Base-by-base conservation (phyloP, 2,329 filamentous ascomycete species). In the Stemphylium vesicarium region DNA sequence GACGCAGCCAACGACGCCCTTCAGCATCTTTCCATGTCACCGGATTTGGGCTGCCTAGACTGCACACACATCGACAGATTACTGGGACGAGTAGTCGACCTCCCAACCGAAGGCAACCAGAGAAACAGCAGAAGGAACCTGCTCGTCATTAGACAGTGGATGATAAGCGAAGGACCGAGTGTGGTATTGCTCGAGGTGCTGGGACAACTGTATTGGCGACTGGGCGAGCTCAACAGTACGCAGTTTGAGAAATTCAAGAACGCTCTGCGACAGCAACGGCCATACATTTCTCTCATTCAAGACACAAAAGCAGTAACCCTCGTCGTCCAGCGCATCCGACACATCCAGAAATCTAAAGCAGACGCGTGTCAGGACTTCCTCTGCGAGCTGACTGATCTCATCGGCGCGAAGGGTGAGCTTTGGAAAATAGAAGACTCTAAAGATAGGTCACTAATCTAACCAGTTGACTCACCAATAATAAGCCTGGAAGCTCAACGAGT, bases 181-280 rank as follows among this genome's bases (percentile, higher is more conserved):
- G 70, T 73, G 8, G 68, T 73, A 10, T 58, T 72, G 9, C 53
- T 73, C 2, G 69, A 73, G 50, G 70, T 73, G 10, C 64, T 73
- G 4, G 71, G 71, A n/a, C 71, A 73, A 40, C 60, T 72, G 3
- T 73, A 72, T 54, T 73, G 71, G 71, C 64, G 71, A 13, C 46
- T 73, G 44, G 70, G 70, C 32, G 71, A 73, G 41, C 71, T 73
- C 50, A 72, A 73, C 59, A 71, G 70, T 49, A 73, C 71, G 54
- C 71, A 72, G 46, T 73, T 72, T 33, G 70, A 73, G 42, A 72
- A 68, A 54, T 71, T 73, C 66, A 73, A 73, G 53, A 45, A 39
- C 4, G 53, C 63, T 24, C 59, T 73, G 7, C 69, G 70, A 50
- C 60, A 63, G 43, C 66, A 69, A 26, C 62, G 65, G 40, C 54